Base-by-base conservation (phyloP, 1,139 yeast genomes). In the Wickerhamomyces sp. region DNA sequence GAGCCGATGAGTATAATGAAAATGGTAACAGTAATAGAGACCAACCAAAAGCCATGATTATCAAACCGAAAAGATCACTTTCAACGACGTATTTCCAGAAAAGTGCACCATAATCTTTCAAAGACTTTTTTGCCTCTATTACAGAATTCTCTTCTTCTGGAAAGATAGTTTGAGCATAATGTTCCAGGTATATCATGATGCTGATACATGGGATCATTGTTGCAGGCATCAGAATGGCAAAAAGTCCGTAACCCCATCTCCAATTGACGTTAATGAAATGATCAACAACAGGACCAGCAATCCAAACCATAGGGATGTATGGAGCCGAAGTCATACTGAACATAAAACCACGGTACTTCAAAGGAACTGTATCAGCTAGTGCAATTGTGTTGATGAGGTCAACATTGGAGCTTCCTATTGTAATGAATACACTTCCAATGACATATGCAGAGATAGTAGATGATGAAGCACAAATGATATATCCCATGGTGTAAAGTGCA, bases 211-310 rank as follows among this genome's bases (percentile, higher is more conserved):
- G 68, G 10, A 43, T 29, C 14, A 57, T 35, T 11, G 54, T 49
- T 3, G 47, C 62, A 6, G 67, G 67, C 35, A 59, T 52, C 20
- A 62, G 54, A 25, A 63, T 59, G 20, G 61, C 55, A 44, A 61
- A 62, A 66, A 61, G 60, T 35, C 67, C 67, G 38, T 58, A 62
- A 29, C 66, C 67, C 67, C 67, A 62, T 51, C 66, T 55, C 68
- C 68, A 62, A 38, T 57, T 59, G 17, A 35, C 26, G 12, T 39
- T 41, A n/a, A 54, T 39, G 18, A 62, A 44, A 14, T 57, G 52
- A 4, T 52, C 46, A 16, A 54, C 63, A 33, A 62, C 59, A 13
- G 49, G 49, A 16, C 64, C 64, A 7, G 64, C 45, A 32, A 59
- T 50, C 67, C 68, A 62, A 14, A 57, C 47, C 26, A 54, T 59